Percentiles rank a stretch among this genome's conserved stretches.
These are phyloP conservation scores for Botrytis porri DNA, from an alignment of 2,329 filamentous ascomycete species.

Conservation along the genomic window DNA sequence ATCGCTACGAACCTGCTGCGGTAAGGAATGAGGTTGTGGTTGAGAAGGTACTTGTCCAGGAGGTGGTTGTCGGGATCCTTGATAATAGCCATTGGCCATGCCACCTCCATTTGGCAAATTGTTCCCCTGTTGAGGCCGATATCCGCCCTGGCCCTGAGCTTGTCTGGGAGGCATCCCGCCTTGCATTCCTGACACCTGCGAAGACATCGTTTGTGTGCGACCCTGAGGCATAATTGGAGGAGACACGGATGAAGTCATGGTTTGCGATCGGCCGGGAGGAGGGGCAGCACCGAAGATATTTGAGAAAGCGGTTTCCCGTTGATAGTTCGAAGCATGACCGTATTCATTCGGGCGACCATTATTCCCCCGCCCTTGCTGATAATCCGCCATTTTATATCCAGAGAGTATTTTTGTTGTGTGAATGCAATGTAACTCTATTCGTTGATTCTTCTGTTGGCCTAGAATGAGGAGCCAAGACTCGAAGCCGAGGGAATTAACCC, in stretches of 20 bases:
- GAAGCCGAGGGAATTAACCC: conserved; percentile 33
- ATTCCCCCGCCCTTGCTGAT: conserved; percentile 59
- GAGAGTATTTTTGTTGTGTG: conserved; percentile 16
- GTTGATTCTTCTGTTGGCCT: conserved; percentile 12
- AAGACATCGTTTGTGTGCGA: conserved; percentile 74
- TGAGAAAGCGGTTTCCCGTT: conserved; percentile 92
- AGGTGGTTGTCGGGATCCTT: conserved; percentile 42
- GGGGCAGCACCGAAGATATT: conserved; percentile 91
- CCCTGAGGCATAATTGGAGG: conserved; percentile 58
- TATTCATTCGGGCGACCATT: conserved; percentile 43
- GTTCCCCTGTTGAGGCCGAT: conserved; percentile 24
- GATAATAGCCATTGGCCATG: conserved; percentile 50
- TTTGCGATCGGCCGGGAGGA: conserved; percentile 86
- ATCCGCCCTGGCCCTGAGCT: conserved; percentile 44
- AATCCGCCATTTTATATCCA: conserved; percentile 50
- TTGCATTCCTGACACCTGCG: conserved; percentile 39
- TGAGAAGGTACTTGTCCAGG: conserved; percentile 41
- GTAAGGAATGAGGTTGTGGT: conserved; percentile 55
- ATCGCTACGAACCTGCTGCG: conserved; percentile 59
- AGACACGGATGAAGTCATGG: conserved; percentile 79
- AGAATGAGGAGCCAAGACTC: conserved; percentile 25
- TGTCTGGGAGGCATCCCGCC: conserved; percentile 48
- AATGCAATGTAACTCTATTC: conserved; percentile 11
- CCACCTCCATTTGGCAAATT: conserved; percentile 31
- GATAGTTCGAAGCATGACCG: conserved; percentile 53